Conservation (phyloP, 768 basidiomycete species). For the Trichaptum fuscoviolaceum region DNA sequence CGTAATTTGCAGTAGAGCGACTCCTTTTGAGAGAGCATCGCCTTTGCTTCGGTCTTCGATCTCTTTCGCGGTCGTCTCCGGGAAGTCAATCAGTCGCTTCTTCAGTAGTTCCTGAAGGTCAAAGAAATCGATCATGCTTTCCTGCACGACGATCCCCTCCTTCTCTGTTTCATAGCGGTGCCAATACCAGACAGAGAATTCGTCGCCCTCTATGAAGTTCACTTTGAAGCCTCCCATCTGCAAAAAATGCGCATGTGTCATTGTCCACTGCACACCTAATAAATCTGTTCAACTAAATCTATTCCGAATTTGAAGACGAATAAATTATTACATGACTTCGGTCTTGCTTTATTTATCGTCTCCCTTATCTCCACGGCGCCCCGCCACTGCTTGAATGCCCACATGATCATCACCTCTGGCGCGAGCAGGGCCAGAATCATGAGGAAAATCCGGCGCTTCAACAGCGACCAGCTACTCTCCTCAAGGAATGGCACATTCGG, state of each 20-base stretch:
- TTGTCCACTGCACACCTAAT: constrained; percentile 6
- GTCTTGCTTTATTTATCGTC: constrained; percentile 33
- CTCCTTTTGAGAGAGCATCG: constrained; percentile 24
- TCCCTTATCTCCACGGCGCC: not conserved
- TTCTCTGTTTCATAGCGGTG: not conserved
- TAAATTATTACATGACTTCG: not conserved
- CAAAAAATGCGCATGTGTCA: constrained; percentile 6
- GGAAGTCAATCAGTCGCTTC: constrained; percentile 1
- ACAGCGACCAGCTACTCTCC: constrained; percentile 8
- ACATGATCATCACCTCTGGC: constrained; percentile 23
- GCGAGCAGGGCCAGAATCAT: constrained; percentile 21
- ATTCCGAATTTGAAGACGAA: not conserved
- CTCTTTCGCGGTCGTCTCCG: constrained; percentile 14
- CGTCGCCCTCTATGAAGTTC: not conserved
- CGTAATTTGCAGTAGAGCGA: constrained; percentile 26
- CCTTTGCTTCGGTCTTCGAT: constrained; percentile 30
- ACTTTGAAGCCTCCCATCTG: constrained; percentile 8
- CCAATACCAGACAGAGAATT: not conserved
- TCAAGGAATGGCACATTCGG: constrained; percentile 24
- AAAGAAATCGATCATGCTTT: not conserved
- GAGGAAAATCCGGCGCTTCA: constrained; percentile 13
- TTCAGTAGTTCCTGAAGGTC: not conserved
- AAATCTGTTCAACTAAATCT: not conserved
- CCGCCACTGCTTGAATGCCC: not conserved
- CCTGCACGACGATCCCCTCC: not conserved